Evolutionary conservation across 352 stramenopile species (phyloP).

Genomic region (Globisporangium echinulatum): DNA sequence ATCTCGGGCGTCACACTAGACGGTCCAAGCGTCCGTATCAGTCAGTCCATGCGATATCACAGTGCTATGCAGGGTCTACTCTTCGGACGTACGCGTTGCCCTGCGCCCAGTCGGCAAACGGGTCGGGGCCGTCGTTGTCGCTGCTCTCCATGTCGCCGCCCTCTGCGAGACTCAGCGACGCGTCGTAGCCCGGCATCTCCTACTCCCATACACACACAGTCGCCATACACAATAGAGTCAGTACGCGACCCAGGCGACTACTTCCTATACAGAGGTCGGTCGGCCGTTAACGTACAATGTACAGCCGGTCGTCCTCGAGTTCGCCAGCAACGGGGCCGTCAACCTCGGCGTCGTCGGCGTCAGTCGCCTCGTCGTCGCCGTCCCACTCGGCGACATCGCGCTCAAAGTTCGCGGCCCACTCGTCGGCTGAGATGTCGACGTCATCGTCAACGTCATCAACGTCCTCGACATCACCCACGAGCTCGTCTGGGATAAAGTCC

Average conservation of each 20-base stretch:
- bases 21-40: neutral
- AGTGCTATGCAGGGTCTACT: no score
- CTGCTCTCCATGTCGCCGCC: slow-evolving; percentile 34
- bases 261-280: no score
- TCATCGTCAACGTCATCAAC: slow-evolving; percentile 34
- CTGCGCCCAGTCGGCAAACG: slow-evolving; percentile 45
- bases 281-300: slow-evolving; percentile 33
- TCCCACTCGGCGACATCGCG: slow-evolving; percentile 52
- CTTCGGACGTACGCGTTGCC: slow-evolving; percentile 38
- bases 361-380: slow-evolving; percentile 18
- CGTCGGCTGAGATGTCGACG: slow-evolving; percentile 32
- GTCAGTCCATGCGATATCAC: neutral
- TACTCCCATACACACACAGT: slow-evolving; percentile 3
- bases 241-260: neutral
- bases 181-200: slow-evolving; percentile 67
- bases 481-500: slow-evolving; percentile 27
- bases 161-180: slow-evolving; percentile 49
- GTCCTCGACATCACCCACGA: slow-evolving; percentile 14
- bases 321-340: slow-evolving; percentile 6
- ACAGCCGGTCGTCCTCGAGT: slow-evolving; percentile 61
- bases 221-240: neutral
- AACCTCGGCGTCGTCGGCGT: neutral
- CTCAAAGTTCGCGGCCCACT: slow-evolving; percentile 69
- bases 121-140: slow-evolving; percentile 22
- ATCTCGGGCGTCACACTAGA: slow-evolving; percentile 51